These are phyloP conservation scores for Penicillium egyptiacum DNA, from an alignment of 495 filamentous ascomycete species.

Conservation along the genomic window DNA sequence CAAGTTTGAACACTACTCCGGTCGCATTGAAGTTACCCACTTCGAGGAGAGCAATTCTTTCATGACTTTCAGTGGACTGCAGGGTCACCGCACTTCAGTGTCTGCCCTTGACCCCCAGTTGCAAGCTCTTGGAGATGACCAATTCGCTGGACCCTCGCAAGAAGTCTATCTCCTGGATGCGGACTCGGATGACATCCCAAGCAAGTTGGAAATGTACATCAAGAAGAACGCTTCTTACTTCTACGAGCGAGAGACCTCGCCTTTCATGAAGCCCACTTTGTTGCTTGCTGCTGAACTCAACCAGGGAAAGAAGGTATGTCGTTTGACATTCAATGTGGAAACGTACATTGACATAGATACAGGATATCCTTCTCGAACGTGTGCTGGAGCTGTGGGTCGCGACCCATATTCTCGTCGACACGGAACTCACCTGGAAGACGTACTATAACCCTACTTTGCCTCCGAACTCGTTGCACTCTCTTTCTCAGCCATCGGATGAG, in stretches of 20 bases:
- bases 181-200: conserved; percentile 65
- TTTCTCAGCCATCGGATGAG: conserved; percentile 43
- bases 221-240: conserved; percentile 61
- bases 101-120: conserved; percentile 56
- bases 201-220: conserved; percentile 69
- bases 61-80: conserved; percentile 52
- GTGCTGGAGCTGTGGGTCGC: conserved; percentile 75
- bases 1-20: conserved; percentile 56
- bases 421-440: conserved; percentile 66
- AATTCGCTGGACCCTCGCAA: conserved; percentile 40
- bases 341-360: conserved; percentile 9
- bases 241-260: conserved; percentile 63
- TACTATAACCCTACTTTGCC: conserved; percentile 50
- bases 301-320: conserved; percentile 50
- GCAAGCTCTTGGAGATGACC: conserved; percentile 48
- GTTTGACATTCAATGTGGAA: not conserved
- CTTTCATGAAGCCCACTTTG: conserved; percentile 67
- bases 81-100: conserved; percentile 45
- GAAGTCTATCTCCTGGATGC: conserved; percentile 61
- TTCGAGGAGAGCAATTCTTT: conserved; percentile 57
- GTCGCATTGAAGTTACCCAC: conserved; percentile 68
- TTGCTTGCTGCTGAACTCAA: conserved; percentile 56
- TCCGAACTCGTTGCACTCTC: conserved; percentile 42
- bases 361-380: conserved; percentile 63
- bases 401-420: conserved; percentile 69